These are phyloP conservation scores for Porodaedalea pini DNA, from an alignment of 1,284 basidiomycete species.

Conservation along the genomic window DNA sequence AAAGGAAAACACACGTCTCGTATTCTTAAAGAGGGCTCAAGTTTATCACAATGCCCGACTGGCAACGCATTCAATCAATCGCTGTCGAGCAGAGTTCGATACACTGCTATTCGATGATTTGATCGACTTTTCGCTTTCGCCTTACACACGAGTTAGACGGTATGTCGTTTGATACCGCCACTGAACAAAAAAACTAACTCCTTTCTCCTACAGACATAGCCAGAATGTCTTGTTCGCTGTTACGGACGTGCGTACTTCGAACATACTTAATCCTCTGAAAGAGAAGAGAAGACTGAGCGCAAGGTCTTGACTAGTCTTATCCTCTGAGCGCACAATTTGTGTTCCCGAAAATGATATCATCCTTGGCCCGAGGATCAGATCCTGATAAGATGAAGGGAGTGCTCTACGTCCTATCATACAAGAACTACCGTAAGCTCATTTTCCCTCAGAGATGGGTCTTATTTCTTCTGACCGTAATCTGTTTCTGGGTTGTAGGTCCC, in stretches of 20 bases:
- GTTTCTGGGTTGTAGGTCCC: constrained; percentile 57
- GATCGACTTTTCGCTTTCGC: constrained; percentile 81
- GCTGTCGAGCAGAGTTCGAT: constrained; percentile 76
- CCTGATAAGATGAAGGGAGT: constrained; percentile 96
- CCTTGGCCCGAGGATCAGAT: constrained; percentile 72
- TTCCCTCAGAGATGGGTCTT: not conserved
- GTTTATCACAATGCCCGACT: constrained; percentile 69
- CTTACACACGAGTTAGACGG: constrained; percentile 78
- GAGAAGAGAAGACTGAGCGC: not conserved
- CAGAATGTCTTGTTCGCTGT: constrained; percentile 70
- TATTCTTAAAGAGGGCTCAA: constrained; percentile 79
- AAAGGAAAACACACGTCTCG: constrained; percentile 69
- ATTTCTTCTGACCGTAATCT: constrained; percentile 7
- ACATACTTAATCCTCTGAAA: not conserved
- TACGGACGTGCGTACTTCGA: constrained; percentile 48
- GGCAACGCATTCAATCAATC: constrained; percentile 79
- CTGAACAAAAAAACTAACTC: not conserved
- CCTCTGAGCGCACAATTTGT: constrained; percentile 77
- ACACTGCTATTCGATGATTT: constrained; percentile 78
- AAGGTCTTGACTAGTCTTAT: constrained; percentile 53
- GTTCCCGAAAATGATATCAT: constrained; percentile 71
- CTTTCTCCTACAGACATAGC: constrained; percentile 50
- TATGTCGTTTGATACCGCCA: constrained; percentile 29
- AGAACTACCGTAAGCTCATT: constrained; percentile 53
- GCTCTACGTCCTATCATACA: constrained; percentile 82